phyloP scores from a whole-genome alignment of 768 basidiomycete species.

The Phaeotremella skinneri region DNA sequence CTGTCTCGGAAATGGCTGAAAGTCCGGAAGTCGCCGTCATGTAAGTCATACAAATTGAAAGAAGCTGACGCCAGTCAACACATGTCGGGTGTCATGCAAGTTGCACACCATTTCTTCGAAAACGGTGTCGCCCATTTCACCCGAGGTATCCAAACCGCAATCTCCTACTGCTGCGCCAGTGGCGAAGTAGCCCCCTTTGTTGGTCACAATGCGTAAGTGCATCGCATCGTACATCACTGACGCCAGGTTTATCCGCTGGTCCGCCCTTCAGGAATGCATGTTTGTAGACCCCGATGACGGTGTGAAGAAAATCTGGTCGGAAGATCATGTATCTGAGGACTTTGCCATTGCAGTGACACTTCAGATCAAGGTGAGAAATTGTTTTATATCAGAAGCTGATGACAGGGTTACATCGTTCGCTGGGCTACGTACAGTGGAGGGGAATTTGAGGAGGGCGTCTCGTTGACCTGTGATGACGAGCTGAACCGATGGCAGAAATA shows the following conservation, averaged over 20 bases:
- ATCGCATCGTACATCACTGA: neutral
- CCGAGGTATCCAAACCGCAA: constrained; percentile 66
- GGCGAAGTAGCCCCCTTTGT: constrained; percentile 47
- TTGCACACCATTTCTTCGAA: constrained; percentile 65
- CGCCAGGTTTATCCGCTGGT: constrained; percentile 82
- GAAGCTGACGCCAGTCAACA: constrained; percentile 51
- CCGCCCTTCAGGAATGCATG: constrained; percentile 75
- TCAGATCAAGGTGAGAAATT: constrained; percentile 59
- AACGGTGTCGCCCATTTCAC: constrained; percentile 87
- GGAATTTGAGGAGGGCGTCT: constrained; percentile 88
- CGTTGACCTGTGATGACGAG: constrained; percentile 83
- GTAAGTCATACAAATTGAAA: constrained; percentile 14
- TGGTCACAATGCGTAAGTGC: constrained; percentile 37
- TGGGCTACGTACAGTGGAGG: constrained; percentile 79
- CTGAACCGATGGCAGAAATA: constrained; percentile 86
- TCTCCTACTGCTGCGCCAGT: constrained; percentile 49
- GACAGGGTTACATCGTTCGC: constrained; percentile 48
- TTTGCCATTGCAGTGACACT: constrained; percentile 78
- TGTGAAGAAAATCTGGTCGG: constrained; percentile 74
- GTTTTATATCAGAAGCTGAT: neutral
- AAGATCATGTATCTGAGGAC: constrained; percentile 76
- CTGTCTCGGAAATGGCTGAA: constrained; percentile 55
- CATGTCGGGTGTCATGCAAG: constrained; percentile 45
- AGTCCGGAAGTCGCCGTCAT: neutral
- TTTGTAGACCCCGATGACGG: constrained; percentile 68